Evolutionary conservation across 2,329 filamentous ascomycete species (phyloP), one percentile per base, ranked within the genome.

Genomic region (Hypoxylon sp.): DNA sequence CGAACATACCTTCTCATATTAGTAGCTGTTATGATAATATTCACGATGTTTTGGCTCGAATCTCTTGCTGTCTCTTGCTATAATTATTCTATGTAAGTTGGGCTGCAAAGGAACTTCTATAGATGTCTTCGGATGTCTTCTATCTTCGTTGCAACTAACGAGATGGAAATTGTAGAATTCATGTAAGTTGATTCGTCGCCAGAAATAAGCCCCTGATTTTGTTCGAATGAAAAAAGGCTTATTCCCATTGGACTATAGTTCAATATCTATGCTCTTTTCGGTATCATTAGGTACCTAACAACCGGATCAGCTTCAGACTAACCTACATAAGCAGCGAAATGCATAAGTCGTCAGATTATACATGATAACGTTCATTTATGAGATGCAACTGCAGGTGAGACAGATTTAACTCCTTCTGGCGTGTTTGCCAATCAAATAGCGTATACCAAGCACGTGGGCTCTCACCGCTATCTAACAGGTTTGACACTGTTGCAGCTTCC

Each of bases 391-490:
- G 66, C 59, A 69, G 55, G 17, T 52, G 23, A 48, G 30, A 58
- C 51, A 65, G 38, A 66, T 62, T 53, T 38, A 49, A 13, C 10
- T 46, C 41, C 14, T 36, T 53, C 45, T 34, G 52, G 13, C 23
- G 6, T 46, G 7, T 49, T 34, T 61, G 23, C 68, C 64, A 70
- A 70, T 70, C 61, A 68, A 5, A 57, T 38, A 3, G 32, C 21
- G 10, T 65, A 58, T 53, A 32, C 51, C 38, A 53, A 58, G 46
- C 68, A 70, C 68, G 68, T 70, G 68, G 49, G 53, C 32, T 49
- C 48, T 60, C 68, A 68, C 65, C 68, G 65, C 61, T 28, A 9
- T 59, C 36, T 65, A 25, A 70, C 59, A 68, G 61, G 68, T 65
- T 55, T 50, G 17, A 60, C 19, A 56, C 49, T 17, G 11, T 60